Conservation (phyloP, 2,329 filamentous ascomycete species). For the Blastomyces emzantsi region DNA sequence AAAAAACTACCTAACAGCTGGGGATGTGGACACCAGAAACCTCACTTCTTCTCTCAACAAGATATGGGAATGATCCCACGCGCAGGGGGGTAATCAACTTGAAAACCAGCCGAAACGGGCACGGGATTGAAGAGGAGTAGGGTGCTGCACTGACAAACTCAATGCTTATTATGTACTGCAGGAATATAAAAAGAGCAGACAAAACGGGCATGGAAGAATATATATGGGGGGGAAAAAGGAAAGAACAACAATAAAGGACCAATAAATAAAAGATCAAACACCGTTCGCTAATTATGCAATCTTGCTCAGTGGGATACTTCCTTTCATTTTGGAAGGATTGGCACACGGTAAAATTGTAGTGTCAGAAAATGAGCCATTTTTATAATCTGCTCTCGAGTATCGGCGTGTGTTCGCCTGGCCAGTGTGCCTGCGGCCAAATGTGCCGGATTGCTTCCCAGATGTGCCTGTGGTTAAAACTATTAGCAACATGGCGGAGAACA, state of each 20-base stretch:
- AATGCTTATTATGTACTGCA: neutral
- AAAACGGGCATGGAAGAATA: neutral
- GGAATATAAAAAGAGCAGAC: neutral
- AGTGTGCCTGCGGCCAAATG: constrained; percentile 85
- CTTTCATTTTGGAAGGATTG: neutral
- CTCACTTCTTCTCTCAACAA: neutral
- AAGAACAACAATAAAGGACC: neutral
- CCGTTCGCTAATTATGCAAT: constrained; percentile 11
- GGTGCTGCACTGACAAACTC: neutral
- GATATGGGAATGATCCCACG: neutral
- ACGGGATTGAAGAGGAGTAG: neutral
- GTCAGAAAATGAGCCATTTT: constrained; percentile 18
- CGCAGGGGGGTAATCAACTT: neutral
- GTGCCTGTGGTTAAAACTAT: constrained; percentile 46
- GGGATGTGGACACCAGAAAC: neutral
- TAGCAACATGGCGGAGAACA: constrained; percentile 10
- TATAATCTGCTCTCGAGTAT: constrained; percentile 73
- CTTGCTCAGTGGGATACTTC: neutral
- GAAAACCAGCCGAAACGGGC: neutral
- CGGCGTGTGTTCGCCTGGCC: constrained; percentile 64
- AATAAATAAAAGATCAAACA: constrained; percentile 8
- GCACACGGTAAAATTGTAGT: neutral
- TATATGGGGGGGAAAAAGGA: constrained; percentile 7
- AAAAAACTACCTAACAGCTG: neutral
- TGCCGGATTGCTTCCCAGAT: constrained; percentile 89